Evolutionary conservation across 345 rosid species (phyloP), one percentile per base, ranked within the genome.

Genomic region (Linum usitatissimum): DNA sequence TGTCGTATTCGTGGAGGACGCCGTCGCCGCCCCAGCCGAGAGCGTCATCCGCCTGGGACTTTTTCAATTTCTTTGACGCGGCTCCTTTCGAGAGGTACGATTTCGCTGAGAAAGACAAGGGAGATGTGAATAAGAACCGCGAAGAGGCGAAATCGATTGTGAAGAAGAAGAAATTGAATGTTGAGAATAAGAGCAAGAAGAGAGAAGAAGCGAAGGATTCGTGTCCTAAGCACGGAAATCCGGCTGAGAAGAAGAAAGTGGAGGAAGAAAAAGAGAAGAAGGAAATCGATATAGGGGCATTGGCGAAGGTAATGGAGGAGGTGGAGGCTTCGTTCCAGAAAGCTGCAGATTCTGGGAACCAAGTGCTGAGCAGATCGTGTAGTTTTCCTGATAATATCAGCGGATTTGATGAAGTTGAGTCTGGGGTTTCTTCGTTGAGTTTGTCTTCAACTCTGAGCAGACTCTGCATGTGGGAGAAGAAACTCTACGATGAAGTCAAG

Each of bases 401-500:
- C 66, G 66, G 40, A 39, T n/a, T 70, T 28, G 75, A 62, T 60
- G 80, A 70, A 66, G 81, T 75, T 56, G 38, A 34, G 3, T 63
- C 63, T 36, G 71, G 53, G 45, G 55, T 65, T 59, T 61, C 61
- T n/a, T 61, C 78, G 55, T 72, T 48, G 61, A 84, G 79, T 67
- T 68, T 87, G 59, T 83, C 86, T 42, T 78, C 80, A 18, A 83
- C 77, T 62, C 53, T 84, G 34, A 77, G 74, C 69, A 83, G 83
- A 64, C 76, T 87, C 18, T 74, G 71, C 48, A 73, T 83, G 75
- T 87, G 88, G 88, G 91, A 87, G 83, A 80, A 79, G 73, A 87
- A 87, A 76, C 81, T 87, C 56, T 84, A 83, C 67, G 71, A 68
- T 63, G 88, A 87, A 73, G 95, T 87, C 17, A 87, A 84, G 88